Base-by-base conservation (phyloP, 495 filamentous ascomycete genomes). In the Aspergillus campestris region DNA sequence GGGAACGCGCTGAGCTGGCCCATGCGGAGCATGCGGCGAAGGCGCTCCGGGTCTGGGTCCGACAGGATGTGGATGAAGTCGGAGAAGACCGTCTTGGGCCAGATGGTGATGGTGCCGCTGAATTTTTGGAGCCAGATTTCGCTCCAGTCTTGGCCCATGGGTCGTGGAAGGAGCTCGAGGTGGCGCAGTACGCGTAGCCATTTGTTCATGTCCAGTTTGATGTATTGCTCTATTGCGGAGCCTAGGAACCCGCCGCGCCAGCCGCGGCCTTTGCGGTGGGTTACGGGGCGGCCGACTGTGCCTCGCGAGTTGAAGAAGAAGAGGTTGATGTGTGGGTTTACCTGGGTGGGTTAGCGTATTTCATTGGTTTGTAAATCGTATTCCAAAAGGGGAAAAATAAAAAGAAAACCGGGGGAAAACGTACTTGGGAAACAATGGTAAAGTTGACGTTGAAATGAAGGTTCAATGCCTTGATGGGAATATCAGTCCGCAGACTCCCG, bases 361-460 rank as follows among this genome's bases (percentile, higher is more conserved):
- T n/a, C n/a, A n/a, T n/a, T n/a, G n/a, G n/a, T n/a, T n/a, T n/a
- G n/a, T n/a, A n/a, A n/a, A n/a, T n/a, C n/a, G n/a, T n/a, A n/a
- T n/a, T n/a, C n/a, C n/a, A n/a, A n/a, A n/a, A 24, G 18, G 18
- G 18, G 18, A 24, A 24, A 24, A 42, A 28, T 8, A 40, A 42
- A 47, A 14, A 35, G 34, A 11, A 35, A 9, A 1, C n/a, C n/a
- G n/a, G n/a, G n/a, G n/a, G n/a, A 33, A 29, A 14, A 39, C 55
- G 58, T 47, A 70, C 67, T 65, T 98, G 92, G 43, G 80, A 86
- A 59, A 98, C 92, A 51, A 98, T 89, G 45, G 85, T 86, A 65
- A 97, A 98, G 51, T 90, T 94, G 55, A 97, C 94, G 62, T 95
- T 95, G 76, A 97, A 97, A 61, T 95, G 87, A 1, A 92, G 71